Conservation (phyloP, 2,329 filamentous ascomycete species). For the Exophiala oligosperma region DNA sequence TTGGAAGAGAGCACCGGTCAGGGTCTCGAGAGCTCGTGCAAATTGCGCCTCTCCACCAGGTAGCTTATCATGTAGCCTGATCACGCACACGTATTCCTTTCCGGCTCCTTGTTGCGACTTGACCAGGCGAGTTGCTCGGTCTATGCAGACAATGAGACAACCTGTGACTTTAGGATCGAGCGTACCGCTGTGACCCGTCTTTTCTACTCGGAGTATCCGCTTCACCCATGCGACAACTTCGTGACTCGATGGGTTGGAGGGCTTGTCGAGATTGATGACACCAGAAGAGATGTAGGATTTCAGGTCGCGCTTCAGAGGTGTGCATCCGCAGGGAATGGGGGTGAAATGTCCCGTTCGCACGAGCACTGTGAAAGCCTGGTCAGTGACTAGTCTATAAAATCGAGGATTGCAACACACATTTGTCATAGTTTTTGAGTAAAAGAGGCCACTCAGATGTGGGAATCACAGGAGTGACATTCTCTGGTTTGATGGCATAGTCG, state of each 20-base stretch:
- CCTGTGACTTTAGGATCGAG: constrained; percentile 98
- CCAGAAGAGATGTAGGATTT: constrained; percentile 97
- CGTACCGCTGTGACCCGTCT: constrained; percentile 97
- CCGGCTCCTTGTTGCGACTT: constrained; percentile 98
- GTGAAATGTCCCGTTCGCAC: constrained; percentile 96
- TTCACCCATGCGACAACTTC: constrained; percentile 99
- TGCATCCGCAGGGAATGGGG: constrained; percentile 89
- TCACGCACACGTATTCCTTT: constrained; percentile 98
- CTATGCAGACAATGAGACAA: constrained; percentile 91
- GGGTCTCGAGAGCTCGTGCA: constrained; percentile 86
- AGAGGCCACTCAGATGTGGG: constrained; percentile 91
- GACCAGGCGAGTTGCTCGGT: constrained; percentile 93
- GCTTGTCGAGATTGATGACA: constrained; percentile 98
- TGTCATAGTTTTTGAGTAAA: constrained; percentile 93
- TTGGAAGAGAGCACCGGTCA: constrained; percentile 96
- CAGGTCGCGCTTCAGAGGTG: constrained; percentile 88
- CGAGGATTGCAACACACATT: constrained; percentile 59
- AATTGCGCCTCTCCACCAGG: constrained; percentile 92
- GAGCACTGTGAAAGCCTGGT: constrained; percentile 60
- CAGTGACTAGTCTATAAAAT: background rate
- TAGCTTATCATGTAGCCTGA: constrained; percentile 92
- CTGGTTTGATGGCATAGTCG: constrained; percentile 89
- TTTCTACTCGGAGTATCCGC: constrained; percentile 90
- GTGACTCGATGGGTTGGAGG: constrained; percentile 95
- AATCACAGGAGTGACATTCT: constrained; percentile 73